Evolutionary conservation across 2,329 filamentous ascomycete genomes (phyloP), one percentile per base, ranked within the genome.

Genomic region (Apiospora kogelbergensis): DNA sequence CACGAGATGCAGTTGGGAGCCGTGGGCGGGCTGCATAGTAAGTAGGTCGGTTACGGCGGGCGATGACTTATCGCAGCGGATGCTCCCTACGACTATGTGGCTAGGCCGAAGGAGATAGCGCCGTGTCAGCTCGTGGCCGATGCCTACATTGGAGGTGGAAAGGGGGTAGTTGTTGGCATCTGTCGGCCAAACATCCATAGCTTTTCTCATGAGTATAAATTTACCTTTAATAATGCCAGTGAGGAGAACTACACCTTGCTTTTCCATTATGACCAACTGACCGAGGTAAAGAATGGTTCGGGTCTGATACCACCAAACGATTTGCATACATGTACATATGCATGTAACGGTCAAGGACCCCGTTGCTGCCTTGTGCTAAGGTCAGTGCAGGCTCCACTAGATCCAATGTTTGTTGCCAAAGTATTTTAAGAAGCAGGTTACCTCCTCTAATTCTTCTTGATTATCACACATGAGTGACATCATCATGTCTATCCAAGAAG

Each of bases 31-130:
- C n/a, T 74, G 71, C 7, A 78, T 66, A 6, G 68, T 57, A 4
- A 72, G 65, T 6, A 83, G 76, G 3, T 74, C 71, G 1, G 74
- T 37, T 1, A 75, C 73, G 42, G 72, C 74, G 6, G 73, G 65
- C 26, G 76, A 70, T 0, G 71, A 60, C 4, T 71, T 74, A n/a
- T 78, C 73, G 26, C 81, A 44, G 44, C 44, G 81, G 40, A 81
- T 76, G 6, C 79, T 80, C 24, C 79, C 81, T 17, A 84, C 78
- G 48, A 84, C 79, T 22, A 74, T 81, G 22, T 77, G 79, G 57
- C 80, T 73, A 0, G 82, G 78, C 1, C 77, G 73, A 1, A 72
- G 69, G 46, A 85, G 79, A 71, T 81, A 81, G 2, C 66, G 65
- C 63, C 70, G 66, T 30, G 45, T 74, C 67, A 63, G 77, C 71